phyloP scores from a whole-genome alignment of 495 filamentous ascomycete genomes.

The Physcia stellaris region DNA sequence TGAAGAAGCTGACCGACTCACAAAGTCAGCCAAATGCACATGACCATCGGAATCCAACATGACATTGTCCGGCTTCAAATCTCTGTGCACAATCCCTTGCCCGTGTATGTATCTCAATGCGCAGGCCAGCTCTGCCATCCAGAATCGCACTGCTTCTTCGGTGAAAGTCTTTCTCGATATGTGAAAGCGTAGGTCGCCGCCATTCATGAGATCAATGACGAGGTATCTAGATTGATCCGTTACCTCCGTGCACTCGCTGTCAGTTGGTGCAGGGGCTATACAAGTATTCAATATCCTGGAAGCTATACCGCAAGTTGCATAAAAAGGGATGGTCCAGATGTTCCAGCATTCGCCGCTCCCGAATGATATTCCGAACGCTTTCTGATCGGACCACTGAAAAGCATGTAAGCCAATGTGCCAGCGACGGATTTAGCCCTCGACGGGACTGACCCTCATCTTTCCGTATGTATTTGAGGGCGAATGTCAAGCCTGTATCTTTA shows the following conservation, averaged over 20 bases:
- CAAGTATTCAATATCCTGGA: slow-evolving; percentile 99
- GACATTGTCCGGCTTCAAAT: slow-evolving; percentile 96
- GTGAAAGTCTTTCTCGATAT: slow-evolving; percentile 97
- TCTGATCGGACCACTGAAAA: slow-evolving; percentile 81
- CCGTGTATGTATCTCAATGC: slow-evolving; percentile 82
- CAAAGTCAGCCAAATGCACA: slow-evolving; percentile 96
- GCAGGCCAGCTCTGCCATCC: slow-evolving; percentile 89
- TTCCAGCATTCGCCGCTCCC: slow-evolving; percentile 93
- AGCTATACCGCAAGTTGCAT: slow-evolving; percentile 96
- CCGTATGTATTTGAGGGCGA: slow-evolving; percentile 94
- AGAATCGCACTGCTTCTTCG: slow-evolving; percentile 91
- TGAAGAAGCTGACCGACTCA: slow-evolving; percentile 30
- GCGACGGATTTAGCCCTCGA: background rate
- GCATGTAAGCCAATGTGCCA: slow-evolving; percentile 12
- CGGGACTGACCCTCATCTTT: slow-evolving; percentile 82
- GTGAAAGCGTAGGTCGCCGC: slow-evolving; percentile 92
- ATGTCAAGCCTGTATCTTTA: slow-evolving; percentile 86
- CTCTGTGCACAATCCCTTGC: slow-evolving; percentile 88
- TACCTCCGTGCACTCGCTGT: slow-evolving; percentile 1
- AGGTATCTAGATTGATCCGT: slow-evolving; percentile 53
- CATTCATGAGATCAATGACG: slow-evolving; percentile 97
- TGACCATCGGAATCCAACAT: slow-evolving; percentile 88
- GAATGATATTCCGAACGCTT: slow-evolving; percentile 94
- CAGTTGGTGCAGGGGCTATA: slow-evolving; percentile 32
- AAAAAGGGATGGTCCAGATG: slow-evolving; percentile 96